Percentiles rank a stretch among this genome's conserved stretches.
These are phyloP conservation scores for Amoeboradix gromovi DNA, from an alignment of 371 early-diverging fungal genomes.

Conservation along the genomic window DNA sequence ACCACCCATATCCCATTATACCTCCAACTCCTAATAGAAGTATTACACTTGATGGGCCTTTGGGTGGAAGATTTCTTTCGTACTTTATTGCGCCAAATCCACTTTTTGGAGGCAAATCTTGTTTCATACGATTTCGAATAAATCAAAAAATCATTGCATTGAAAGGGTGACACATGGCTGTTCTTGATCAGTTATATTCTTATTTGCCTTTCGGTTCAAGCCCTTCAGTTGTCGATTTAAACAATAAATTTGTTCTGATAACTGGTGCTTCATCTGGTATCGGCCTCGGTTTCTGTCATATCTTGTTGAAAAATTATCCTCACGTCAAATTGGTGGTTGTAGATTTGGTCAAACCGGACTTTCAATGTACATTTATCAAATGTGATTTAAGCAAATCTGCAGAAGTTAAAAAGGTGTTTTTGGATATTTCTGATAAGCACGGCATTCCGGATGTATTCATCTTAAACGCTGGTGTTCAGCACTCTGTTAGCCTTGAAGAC, in stretches of 20 bases:
- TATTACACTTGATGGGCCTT: conserved; percentile 44
- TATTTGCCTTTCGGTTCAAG: too few species aligned
- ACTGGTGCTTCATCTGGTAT: neutral
- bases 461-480: neutral
- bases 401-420: neutral
- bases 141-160: too few species aligned
- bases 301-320: neutral
- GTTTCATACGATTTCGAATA: too few species aligned
- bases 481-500: neutral
- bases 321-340: neutral
- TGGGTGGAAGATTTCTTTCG: conserved; percentile 54
- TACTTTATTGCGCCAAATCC: conserved; percentile 24
- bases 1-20: conserved; percentile 33
- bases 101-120: conserved; percentile 4
- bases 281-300: neutral
- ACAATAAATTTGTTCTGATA: neutral
- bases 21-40: conserved; percentile 18
- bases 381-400: neutral
- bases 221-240: neutral
- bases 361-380: neutral
- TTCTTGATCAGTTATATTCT: too few species aligned
- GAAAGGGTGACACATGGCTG: too few species aligned
- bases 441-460: neutral
- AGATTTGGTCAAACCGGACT: neutral
- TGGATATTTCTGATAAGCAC: neutral